phyloP scores from a whole-genome alignment of 2,329 filamentous ascomycete genomes.

The Colletotrichum sp. region DNA sequence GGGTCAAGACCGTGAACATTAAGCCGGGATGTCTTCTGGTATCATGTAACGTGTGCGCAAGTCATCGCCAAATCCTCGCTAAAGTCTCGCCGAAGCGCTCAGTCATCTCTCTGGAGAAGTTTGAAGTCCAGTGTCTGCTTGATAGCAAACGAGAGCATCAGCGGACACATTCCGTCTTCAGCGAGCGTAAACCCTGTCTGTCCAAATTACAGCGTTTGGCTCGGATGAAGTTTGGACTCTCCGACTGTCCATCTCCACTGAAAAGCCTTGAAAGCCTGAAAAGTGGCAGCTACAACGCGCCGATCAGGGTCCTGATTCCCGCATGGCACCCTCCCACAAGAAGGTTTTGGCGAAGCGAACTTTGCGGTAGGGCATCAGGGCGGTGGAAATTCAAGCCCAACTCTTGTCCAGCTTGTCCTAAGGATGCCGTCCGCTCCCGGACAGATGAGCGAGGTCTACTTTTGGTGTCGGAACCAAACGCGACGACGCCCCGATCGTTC shows the following conservation, averaged over 20 bases:
- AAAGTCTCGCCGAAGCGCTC: not conserved
- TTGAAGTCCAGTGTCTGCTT: not conserved
- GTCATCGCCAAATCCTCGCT: not conserved
- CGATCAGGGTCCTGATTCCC: conserved; percentile 13
- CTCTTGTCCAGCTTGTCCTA: not conserved
- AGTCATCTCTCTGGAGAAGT: not conserved
- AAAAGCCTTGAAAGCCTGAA: not conserved
- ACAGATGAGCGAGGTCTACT: not conserved
- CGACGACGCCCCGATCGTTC: not conserved
- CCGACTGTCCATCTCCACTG: not conserved
- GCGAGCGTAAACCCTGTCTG: not conserved
- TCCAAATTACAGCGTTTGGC: not conserved
- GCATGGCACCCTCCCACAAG: not conserved
- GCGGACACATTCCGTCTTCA: not conserved
- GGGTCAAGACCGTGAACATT: not conserved
- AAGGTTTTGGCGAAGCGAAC: conserved; percentile 9
- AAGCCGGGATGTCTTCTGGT: not conserved
- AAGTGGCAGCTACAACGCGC: not conserved
- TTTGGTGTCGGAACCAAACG: not conserved
- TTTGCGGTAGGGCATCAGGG: not conserved
- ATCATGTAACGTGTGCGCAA: not conserved
- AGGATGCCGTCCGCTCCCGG: not conserved
- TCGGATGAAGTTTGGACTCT: conserved; percentile 18
- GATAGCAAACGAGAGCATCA: not conserved
- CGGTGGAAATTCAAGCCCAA: not conserved